Evolutionary conservation across 1,284 basidiomycete species (phyloP).

Genomic region (Pseudozyma thailandica): DNA sequence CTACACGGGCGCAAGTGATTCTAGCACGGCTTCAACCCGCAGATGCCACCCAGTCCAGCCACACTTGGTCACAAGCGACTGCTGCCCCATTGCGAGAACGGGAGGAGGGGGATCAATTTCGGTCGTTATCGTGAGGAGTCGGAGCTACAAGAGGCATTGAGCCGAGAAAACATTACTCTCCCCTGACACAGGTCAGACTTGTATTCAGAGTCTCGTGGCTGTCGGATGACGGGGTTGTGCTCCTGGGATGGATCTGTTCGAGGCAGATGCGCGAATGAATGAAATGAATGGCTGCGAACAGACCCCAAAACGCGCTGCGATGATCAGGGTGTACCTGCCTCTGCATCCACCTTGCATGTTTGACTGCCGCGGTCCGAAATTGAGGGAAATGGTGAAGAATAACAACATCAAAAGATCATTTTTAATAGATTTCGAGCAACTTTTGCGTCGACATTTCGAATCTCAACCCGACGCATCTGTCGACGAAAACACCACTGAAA

Average conservation of each 20-base stretch:
- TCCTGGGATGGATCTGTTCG: not conserved
- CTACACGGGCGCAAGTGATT: no score
- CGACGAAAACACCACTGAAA: no score
- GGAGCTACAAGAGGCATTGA: conserved; percentile 28
- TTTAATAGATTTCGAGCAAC: not conserved
- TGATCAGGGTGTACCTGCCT: conserved; percentile 20
- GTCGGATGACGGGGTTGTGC: conserved; percentile 21
- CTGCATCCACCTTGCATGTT: conserved; percentile 14
- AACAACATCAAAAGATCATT: not conserved
- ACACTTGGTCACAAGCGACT: no score
- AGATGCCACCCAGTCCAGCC: no score
- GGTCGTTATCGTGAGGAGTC: conserved; percentile 22
- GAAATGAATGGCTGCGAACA: not conserved
- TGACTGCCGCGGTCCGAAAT: conserved; percentile 7
- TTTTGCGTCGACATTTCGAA: not conserved
- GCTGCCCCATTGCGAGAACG: no score
- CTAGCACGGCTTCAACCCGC: no score
- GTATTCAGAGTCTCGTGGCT: not conserved
- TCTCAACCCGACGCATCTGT: not conserved
- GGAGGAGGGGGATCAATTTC: not conserved
- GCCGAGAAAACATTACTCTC: conserved; percentile 9
- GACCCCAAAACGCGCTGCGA: conserved; percentile 11
- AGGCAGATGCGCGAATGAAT: no score
- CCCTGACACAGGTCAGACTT: not conserved
- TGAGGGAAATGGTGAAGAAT: not conserved